These are phyloP conservation scores for Asclepias syriaca DNA, from an alignment of 257 asterid species.

Conservation along the genomic window DNA sequence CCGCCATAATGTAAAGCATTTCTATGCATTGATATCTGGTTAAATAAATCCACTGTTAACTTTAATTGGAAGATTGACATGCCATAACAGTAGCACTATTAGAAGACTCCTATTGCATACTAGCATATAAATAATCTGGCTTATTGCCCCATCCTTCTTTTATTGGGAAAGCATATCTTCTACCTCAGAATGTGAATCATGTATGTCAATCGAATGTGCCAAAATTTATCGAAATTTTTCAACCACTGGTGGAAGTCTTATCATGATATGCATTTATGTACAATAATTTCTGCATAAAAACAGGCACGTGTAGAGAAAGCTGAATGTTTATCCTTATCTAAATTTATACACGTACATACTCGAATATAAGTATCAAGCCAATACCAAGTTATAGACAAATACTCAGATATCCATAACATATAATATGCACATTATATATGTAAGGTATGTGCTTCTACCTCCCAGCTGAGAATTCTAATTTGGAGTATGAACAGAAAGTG, in stretches of 20 bases:
- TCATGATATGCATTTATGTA: background rate
- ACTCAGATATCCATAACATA: background rate
- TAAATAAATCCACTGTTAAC: background rate
- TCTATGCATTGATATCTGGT: conserved; percentile 90
- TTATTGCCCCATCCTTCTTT: background rate
- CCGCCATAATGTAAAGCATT: conserved; percentile 87
- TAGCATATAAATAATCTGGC: background rate
- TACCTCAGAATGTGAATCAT: background rate
- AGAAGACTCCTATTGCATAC: background rate
- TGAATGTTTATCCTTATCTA: background rate
- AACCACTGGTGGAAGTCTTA: background rate
- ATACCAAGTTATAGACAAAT: background rate
- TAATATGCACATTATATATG: background rate
- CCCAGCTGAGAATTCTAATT: background rate
- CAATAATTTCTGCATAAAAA: background rate
- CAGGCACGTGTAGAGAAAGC: background rate
- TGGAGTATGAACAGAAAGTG: background rate
- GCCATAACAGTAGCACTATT: background rate
- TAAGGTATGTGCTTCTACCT: background rate
- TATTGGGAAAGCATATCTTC: background rate
- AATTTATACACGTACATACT: background rate
- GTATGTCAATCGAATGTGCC: background rate
- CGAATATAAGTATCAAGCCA: background rate
- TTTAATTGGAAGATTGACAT: background rate
- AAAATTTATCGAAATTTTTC: background rate